Base-by-base conservation (phyloP, 257 asterid species). In the Leonotis leonurus region DNA sequence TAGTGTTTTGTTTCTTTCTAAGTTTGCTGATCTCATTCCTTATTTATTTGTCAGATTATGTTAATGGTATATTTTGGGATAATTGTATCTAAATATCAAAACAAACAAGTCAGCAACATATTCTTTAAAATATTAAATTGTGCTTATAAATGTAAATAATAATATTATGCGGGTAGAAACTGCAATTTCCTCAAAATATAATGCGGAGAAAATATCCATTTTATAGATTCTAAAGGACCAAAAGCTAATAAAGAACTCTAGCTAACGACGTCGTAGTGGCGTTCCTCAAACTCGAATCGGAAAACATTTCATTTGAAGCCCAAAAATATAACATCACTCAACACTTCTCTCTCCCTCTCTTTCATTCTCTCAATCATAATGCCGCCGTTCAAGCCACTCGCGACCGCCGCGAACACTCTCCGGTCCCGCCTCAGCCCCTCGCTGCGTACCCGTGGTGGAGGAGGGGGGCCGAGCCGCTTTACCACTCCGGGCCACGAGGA, bases 401-500 rank as follows among this genome's bases (percentile, higher is more conserved):
- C 85, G 36, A 48, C 85, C 64, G 87, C 86, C 66, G 88, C 88
- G 22, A 86, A 75, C 69, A 77, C 81, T 67, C 78, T 87, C 45
- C 82, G 91, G 50, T 22, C 83, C 22, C 84, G 96, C n/a, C 69
- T 80, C 41, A 69, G 75, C 62, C 77, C 84, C 2, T 70, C 82
- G 35, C 79, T 83, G 36, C 77, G 87, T 1, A 81, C 83, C 39
- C 80, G 95, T 27, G 82, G 83, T 41, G 89, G 70, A 10, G 78
- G 82, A 14, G 75, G 75, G 44, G 90, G 85, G 1, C 78, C 88
- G 27, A 89, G 87, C 64, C 79, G 90, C 10, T 89, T 88, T 85
- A 22, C 82, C 25, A 75, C 83, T 12, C 78, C 90, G 8, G 96
- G 98, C 13, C 96, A 91, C 83, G 95, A 91, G 70, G 95, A 85